Percentiles rank a stretch among this genome's conserved stretches.
phyloP scores from a whole-genome alignment of 225 moss, liverwort and hornwort species.

The Bryoerythrophyllum caledonicum region DNA sequence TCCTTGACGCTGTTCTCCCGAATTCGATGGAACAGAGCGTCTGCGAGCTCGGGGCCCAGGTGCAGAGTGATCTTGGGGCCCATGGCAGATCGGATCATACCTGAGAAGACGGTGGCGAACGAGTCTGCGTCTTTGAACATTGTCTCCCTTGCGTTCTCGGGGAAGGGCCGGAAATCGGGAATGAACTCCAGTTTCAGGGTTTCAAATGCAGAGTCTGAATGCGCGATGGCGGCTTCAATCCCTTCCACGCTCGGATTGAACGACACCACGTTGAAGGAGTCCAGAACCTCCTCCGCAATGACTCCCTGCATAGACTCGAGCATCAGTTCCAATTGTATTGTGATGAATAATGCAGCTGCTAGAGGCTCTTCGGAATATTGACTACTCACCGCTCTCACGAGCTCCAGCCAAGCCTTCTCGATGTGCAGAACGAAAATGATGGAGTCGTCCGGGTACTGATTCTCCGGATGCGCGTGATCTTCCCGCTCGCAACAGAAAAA shows the following conservation, averaged over 20 bases:
- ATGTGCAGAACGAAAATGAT: background rate
- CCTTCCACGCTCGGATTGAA: constrained; percentile 33
- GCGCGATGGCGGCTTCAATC: constrained; percentile 28
- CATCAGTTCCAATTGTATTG: background rate
- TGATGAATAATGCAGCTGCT: background rate
- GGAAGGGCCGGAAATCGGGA: constrained; percentile 17
- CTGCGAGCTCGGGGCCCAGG: constrained; percentile 21
- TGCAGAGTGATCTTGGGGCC: constrained; percentile 12
- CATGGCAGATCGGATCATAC: constrained; percentile 2
- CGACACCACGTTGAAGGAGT: constrained; percentile 29
- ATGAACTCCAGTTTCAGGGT: constrained; percentile 27
- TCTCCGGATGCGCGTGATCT: constrained; percentile 37
- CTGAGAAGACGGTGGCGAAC: constrained; percentile 9
- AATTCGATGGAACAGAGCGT: constrained; percentile 18
- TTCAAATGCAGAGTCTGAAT: constrained; percentile 22
- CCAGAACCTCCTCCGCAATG: constrained; percentile 33
- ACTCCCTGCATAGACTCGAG: constrained; percentile 2
- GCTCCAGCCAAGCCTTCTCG: constrained; percentile 40
- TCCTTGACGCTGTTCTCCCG: constrained; percentile 12
- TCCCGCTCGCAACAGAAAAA: constrained; percentile 26
- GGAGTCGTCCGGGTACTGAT: too few relatives aligned
- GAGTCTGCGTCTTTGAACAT: constrained; percentile 22
- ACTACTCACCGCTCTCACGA: constrained; percentile 35
- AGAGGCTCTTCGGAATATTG: background rate
- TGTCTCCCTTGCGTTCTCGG: background rate